Evolutionary conservation across 495 filamentous ascomycete species (phyloP), one percentile per base, ranked within the genome.

Genomic region (Apodospora peruviana): DNA sequence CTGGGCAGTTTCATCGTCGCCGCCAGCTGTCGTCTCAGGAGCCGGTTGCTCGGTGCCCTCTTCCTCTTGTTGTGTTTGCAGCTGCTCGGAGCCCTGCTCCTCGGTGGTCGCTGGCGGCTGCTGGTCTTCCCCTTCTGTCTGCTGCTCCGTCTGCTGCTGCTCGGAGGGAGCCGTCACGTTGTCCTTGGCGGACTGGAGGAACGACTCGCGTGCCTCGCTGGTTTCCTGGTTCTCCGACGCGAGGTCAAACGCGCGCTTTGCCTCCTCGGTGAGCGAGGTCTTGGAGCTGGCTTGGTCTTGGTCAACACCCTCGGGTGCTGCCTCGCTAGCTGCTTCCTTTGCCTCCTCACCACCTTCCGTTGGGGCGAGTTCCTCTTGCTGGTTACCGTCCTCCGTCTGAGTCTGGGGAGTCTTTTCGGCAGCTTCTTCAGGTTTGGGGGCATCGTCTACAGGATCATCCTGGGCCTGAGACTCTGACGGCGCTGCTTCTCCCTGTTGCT

Each of bases 381-480:
- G 20, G 19, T 39, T 45, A 21, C 42, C 61, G 12, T 16, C n/a
- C 37, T 40, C 37, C 10, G 79, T 21, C 66, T 50, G 40, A n/a
- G n/a, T n/a, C n/a, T n/a, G n/a, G n/a, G n/a, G n/a, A n/a, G n/a
- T n/a, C 27, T 32, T 32, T 7, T 7, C 7, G 27, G 27, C 7
- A 32, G 27, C 7, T 14, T 32, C 7, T 7, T 32, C 27, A 7
- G 7, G 27, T 7, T 32, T 14, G 7, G 27, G 27, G 14, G 27
- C 7, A 7, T 81, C 70, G 37, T 80, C 78, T 4, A 65, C 71
- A 25, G 47, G 45, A 27, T 61, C 16, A 18, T 38, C 36, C 36
- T 38, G 5, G 36, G 36, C 16, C 27, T 32, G 27, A 14, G 7
- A 7, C 14, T 7, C 27, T 7, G 7, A 7, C 7, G 14, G 7